Percentiles rank a stretch among this genome's conserved stretches.
Evolutionary conservation across 129 eudicot species (phyloP).

Genomic region (Flaveria trinervia): DNA sequence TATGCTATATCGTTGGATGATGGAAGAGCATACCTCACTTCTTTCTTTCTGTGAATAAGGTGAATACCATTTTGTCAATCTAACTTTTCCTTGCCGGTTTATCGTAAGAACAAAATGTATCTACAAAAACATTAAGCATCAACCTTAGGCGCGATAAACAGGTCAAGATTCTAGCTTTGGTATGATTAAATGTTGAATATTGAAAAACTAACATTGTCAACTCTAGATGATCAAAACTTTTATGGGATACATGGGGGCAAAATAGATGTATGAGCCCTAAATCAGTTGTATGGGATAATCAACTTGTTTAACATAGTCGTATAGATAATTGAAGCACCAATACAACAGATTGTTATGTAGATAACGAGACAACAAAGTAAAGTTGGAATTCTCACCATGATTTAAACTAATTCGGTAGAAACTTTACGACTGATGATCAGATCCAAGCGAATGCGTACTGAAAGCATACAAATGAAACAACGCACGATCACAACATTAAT

Average conservation of each 20-base stretch:
- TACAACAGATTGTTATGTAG: background rate
- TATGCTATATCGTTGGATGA: background rate
- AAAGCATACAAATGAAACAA: background rate
- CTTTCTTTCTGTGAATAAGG: conserved; percentile 92
- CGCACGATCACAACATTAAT: background rate
- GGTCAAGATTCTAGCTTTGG: background rate
- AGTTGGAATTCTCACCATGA: background rate
- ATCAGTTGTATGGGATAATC: background rate
- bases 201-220: too few species aligned
- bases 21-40: conserved; percentile 54
- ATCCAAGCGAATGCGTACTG: background rate
- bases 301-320: background rate
- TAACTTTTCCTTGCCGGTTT: conserved; percentile 90
- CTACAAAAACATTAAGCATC: conserved; percentile 31
- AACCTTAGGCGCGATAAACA: background rate
- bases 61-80: conserved; percentile 95
- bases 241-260: background rate
- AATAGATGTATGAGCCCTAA: too few species aligned
- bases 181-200: background rate
- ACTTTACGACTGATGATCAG: background rate
- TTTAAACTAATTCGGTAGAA: background rate
- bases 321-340: background rate
- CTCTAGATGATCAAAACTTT: background rate
- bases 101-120: conserved; percentile 78
- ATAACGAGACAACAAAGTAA: background rate